Evolutionary conservation across 805 yeast species (phyloP).

Genomic region (Danielia reshetovae): DNA sequence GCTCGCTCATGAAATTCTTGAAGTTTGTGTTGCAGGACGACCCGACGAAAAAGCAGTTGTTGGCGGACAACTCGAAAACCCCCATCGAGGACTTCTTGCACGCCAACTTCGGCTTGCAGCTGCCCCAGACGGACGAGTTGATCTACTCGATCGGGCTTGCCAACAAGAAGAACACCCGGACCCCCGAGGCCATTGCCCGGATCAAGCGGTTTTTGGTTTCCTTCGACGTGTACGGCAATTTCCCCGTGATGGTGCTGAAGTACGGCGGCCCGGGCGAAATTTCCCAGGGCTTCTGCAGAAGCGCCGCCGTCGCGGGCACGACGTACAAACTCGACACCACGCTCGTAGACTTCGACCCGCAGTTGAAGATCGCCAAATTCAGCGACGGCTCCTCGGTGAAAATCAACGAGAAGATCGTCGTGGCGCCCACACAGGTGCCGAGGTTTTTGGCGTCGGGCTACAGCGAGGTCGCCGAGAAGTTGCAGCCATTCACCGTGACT

Average conservation of each 20-base stretch:
- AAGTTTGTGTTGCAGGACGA: conserved; percentile 72
- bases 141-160: conserved; percentile 84
- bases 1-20: conserved; percentile 85
- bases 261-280: conserved; percentile 96
- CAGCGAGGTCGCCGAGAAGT: conserved; percentile 40
- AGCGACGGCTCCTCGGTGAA: conserved; percentile 71
- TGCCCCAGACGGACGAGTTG: conserved; percentile 76
- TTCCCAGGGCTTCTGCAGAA: conserved; percentile 94
- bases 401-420: conserved; percentile 74
- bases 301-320: conserved; percentile 98
- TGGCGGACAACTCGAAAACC: conserved; percentile 52
- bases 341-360: conserved; percentile 61
- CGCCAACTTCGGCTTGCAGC: conserved; percentile 64
- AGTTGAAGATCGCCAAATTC: conserved; percentile 62
- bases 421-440: conserved; percentile 65
- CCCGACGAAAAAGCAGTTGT: conserved; percentile 53
- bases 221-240: conserved; percentile 88
- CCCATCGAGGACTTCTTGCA: conserved; percentile 59
- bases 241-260: conserved; percentile 88
- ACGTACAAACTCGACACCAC: conserved; percentile 79
- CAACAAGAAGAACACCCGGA: conserved; percentile 52
- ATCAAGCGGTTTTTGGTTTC: conserved; percentile 81
- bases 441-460: conserved; percentile 39
- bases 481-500: conserved; percentile 51
- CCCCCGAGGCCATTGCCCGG: conserved; percentile 73